Evolutionary conservation across 306 rosid genomes (phyloP).

Genomic region (Oemleria cerasiformis): DNA sequence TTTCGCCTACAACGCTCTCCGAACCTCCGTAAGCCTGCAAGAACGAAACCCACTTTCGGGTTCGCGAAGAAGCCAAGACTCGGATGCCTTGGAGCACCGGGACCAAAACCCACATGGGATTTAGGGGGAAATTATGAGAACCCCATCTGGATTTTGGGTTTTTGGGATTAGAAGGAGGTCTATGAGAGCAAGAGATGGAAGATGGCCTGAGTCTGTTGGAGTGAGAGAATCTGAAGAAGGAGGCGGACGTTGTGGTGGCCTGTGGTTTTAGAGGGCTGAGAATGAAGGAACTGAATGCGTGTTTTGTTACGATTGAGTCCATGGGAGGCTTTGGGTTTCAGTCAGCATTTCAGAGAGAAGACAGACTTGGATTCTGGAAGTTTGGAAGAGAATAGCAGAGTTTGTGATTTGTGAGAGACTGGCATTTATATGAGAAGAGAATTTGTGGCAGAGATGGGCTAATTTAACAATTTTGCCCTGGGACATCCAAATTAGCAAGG

Average conservation of each 20-base stretch:
- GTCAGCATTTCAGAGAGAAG: constrained; percentile 52
- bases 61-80: constrained; percentile 27
- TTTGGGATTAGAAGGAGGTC: constrained; percentile 12
- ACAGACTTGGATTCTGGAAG: neutral
- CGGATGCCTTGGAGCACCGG: constrained; percentile 32
- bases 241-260: constrained; percentile 18
- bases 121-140: neutral
- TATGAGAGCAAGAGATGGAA: constrained; percentile 17
- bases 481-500: constrained; percentile 4
- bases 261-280: constrained; percentile 14
- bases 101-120: constrained; percentile 32
- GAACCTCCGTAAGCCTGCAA: constrained; percentile 9
- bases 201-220: constrained; percentile 14
- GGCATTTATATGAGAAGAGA: neutral
- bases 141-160: constrained; percentile 17
- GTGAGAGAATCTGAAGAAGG: constrained; percentile 23
- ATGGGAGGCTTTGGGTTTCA: constrained; percentile 34
- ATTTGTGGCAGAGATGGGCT: neutral
- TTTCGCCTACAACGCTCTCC: constrained; percentile 13
- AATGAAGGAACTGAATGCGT: constrained; percentile 24
- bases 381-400: neutral
- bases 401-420: neutral
- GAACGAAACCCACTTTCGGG: constrained; percentile 29
- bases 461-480: neutral
- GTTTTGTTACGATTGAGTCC: constrained; percentile 45